phyloP scores from a whole-genome alignment of 148 eudicot species.

The Fagopyrum esculentum region DNA sequence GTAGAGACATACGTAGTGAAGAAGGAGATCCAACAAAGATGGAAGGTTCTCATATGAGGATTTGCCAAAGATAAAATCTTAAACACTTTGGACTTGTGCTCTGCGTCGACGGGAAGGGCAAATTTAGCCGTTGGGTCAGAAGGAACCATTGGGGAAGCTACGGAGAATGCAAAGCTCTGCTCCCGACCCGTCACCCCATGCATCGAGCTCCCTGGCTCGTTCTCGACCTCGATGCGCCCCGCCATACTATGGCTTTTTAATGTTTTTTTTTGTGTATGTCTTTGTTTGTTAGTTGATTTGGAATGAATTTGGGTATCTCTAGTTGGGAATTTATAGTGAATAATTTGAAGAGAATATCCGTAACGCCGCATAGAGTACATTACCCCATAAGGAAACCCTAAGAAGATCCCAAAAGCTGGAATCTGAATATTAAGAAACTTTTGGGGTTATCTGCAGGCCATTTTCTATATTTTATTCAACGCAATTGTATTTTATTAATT shows the following conservation, averaged over 20 bases:
- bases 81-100: constrained; percentile 35
- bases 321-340: background rate
- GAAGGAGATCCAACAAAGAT: constrained; percentile 42
- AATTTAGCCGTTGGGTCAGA: constrained; percentile 25
- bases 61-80: constrained; percentile 26
- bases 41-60: constrained; percentile 37
- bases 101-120: constrained; percentile 29
- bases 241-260: constrained; percentile 12
- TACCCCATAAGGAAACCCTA: background rate
- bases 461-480: background rate
- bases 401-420: constrained; percentile 11
- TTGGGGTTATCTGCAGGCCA: background rate
- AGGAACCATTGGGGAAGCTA: constrained; percentile 19
- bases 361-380: background rate
- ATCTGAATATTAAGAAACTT: background rate
- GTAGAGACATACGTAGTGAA: constrained; percentile 33
- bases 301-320: background rate
- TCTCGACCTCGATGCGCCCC: constrained; percentile 6
- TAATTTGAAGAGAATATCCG: background rate
- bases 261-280: constrained; percentile 21
- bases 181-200: constrained; percentile 40
- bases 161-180: constrained; percentile 26
- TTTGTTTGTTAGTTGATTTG: background rate
- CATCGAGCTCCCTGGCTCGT: constrained; percentile 41
- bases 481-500: background rate